These are phyloP conservation scores for Cenchrus americanus DNA, from an alignment of 176 grass and related monocot species.

Conservation along the genomic window DNA sequence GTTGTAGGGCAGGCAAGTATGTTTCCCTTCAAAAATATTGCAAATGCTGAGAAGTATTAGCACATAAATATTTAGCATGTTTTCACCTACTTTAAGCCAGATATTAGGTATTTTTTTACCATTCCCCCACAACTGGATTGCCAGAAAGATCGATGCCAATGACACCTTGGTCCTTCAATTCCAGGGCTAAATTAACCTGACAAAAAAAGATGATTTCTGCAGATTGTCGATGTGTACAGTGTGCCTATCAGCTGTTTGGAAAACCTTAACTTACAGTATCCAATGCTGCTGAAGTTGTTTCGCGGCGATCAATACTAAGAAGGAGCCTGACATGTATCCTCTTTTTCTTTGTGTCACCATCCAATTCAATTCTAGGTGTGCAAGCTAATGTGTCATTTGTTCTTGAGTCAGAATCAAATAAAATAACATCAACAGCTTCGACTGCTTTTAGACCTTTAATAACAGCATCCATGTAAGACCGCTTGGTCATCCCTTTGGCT, in stretches of 20 bases:
- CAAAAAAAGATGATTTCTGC: conserved; percentile 19
- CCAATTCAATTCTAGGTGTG: conserved; percentile 21
- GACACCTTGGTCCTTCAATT: conserved; percentile 84
- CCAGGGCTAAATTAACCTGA: conserved; percentile 90
- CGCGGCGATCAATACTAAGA: conserved; percentile 87
- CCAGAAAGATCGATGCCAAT: conserved; percentile 96
- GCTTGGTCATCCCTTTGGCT: conserved; percentile 96
- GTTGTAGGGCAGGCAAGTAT: conserved; percentile 77
- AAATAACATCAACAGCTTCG: conserved; percentile 67
- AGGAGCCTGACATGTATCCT: conserved; percentile 84
- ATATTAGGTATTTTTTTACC: conserved; percentile 51
- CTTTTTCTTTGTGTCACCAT: conserved; percentile 51
- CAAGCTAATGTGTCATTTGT: conserved; percentile 32
- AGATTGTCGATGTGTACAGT: not conserved
- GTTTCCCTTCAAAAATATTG: conserved; percentile 70
- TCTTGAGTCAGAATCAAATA: conserved; percentile 51
- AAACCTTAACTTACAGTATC: conserved; percentile 69
- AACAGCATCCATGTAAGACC: conserved; percentile 91
- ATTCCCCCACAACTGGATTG: conserved; percentile 89
- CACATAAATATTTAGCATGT: conserved; percentile 12
- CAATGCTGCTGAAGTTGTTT: conserved; percentile 75
- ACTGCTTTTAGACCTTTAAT: conserved; percentile 78
- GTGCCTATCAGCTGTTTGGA: not conserved
- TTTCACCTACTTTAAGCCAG: conserved; percentile 20
- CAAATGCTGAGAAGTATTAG: conserved; percentile 4